These are phyloP conservation scores for Cephaloascus fragrans DNA, from an alignment of 805 yeast species.

Conservation along the genomic window DNA sequence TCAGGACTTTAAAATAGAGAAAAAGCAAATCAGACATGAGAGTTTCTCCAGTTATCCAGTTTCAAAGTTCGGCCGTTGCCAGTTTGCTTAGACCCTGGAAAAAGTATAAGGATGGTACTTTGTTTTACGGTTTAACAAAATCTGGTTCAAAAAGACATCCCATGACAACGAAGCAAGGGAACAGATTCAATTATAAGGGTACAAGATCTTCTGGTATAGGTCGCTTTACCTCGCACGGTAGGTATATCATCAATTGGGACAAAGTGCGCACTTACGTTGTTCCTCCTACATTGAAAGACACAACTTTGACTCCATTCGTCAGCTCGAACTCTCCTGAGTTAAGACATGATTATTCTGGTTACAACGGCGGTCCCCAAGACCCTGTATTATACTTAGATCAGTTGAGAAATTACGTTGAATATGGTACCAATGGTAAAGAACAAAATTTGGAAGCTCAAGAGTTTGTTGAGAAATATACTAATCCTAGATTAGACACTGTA, in stretches of 20 bases:
- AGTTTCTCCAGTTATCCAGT: conserved; percentile 19
- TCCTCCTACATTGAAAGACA: conserved; percentile 36
- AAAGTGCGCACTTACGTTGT: conserved; percentile 88
- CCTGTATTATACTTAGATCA: conserved; percentile 64
- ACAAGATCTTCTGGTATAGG: conserved; percentile 95
- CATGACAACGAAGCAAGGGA: conserved; percentile 87
- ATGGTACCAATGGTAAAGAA: conserved; percentile 31
- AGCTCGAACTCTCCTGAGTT: conserved; percentile 66
- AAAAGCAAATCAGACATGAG: conserved; percentile 20
- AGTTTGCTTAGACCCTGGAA: conserved; percentile 83
- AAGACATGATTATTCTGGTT: conserved; percentile 61
- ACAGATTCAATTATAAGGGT: conserved; percentile 91
- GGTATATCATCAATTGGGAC: conserved; percentile 69
- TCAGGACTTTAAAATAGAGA: no score
- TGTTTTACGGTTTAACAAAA: conserved; percentile 73
- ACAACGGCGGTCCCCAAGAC: conserved; percentile 60
- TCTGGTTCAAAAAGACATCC: conserved; percentile 78
- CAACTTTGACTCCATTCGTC: conserved; percentile 63
- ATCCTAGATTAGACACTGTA: no score
- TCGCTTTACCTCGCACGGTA: conserved; percentile 60
- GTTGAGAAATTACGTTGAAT: conserved; percentile 63
- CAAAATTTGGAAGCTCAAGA: background rate
- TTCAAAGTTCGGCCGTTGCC: conserved; percentile 19
- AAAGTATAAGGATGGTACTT: conserved; percentile 69
- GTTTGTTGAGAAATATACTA: background rate